A percentile compares a stretch with the other conserved stretches of the same genome.
Conservation (phyloP, 2,329 filamentous ascomycete genomes). For the Trichophyton verrucosum region DNA sequence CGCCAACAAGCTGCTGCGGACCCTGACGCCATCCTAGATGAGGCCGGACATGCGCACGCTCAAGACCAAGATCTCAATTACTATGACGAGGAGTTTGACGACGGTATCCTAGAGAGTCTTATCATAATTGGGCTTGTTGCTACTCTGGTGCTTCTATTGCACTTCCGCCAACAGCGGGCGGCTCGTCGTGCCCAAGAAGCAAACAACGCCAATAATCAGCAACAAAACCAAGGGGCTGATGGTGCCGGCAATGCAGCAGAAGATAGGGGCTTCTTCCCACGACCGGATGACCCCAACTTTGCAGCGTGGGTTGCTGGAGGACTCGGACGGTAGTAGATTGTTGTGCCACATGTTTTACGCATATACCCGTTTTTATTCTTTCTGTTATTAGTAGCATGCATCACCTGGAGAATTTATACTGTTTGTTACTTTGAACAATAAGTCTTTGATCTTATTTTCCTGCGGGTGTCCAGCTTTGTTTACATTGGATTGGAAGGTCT, state of each 20-base stretch:
- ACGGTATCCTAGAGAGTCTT: constrained; percentile 70
- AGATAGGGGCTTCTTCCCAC: constrained; percentile 51
- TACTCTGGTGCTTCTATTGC: constrained; percentile 63
- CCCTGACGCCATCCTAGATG: constrained; percentile 33
- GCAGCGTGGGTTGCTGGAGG: constrained; percentile 56
- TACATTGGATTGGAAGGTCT: constrained; percentile 12
- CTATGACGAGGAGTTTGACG: constrained; percentile 56
- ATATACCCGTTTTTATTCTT: constrained; percentile 6
- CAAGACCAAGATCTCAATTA: constrained; percentile 38
- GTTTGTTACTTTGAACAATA: not conserved
- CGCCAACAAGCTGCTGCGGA: constrained; percentile 39
- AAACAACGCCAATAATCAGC: constrained; percentile 3
- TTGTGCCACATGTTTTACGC: not conserved
- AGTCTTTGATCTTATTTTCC: not conserved
- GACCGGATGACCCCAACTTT: constrained; percentile 54
- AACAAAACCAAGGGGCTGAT: constrained; percentile 7
- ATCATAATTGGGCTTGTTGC: constrained; percentile 68
- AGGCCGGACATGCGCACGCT: constrained; percentile 19
- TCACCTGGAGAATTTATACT: not conserved
- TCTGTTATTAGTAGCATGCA: not conserved
- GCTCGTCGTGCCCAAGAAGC: constrained; percentile 29
- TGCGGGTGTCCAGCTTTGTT: not conserved
- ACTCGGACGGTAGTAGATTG: constrained; percentile 38
- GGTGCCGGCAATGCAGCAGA: constrained; percentile 12
- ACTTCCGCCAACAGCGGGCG: constrained; percentile 63